A percentile compares a stretch with the other conserved stretches of the same genome.
Conservation (phyloP, 257 asterid species). For the Ballota nigra region DNA sequence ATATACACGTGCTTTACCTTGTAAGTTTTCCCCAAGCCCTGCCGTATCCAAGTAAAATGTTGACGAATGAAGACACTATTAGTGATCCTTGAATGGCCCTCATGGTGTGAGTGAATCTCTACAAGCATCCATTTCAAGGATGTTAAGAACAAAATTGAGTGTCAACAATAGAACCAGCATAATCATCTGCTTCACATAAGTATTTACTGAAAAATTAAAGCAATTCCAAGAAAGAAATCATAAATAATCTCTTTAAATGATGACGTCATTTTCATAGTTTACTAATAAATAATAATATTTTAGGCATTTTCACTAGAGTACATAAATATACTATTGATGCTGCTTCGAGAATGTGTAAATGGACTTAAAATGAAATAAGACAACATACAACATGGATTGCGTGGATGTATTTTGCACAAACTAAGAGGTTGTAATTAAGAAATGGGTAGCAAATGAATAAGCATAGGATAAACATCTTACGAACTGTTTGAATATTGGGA, state of each 20-base stretch:
- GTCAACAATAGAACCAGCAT: background rate
- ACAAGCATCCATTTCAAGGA: slow-evolving; percentile 34
- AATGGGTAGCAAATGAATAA: background rate
- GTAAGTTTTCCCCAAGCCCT: slow-evolving; percentile 78
- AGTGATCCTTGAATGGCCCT: slow-evolving; percentile 94
- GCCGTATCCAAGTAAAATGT: slow-evolving; percentile 80
- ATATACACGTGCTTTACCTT: slow-evolving; percentile 46
- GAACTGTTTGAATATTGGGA: no score
- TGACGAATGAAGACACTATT: slow-evolving; percentile 81
- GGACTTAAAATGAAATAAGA: background rate
- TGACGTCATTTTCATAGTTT: background rate
- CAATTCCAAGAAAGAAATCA: background rate
- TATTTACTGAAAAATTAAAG: background rate
- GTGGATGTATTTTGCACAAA: background rate
- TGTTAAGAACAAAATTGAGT: slow-evolving; percentile 11
- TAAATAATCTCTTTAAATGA: background rate
- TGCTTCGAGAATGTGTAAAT: background rate
- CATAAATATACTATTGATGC: background rate
- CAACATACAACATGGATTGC: background rate
- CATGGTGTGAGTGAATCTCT: slow-evolving; percentile 88
- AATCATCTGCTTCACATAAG: background rate
- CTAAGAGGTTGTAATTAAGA: background rate
- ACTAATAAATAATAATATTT: background rate
- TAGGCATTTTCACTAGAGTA: background rate
- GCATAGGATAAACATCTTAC: no score